Percentiles rank a stretch among this genome's conserved stretches.
These are phyloP conservation scores for Cutaneotrichosporon sp. DNA, from an alignment of 1,284 basidiomycete species.

Conservation along the genomic window DNA sequence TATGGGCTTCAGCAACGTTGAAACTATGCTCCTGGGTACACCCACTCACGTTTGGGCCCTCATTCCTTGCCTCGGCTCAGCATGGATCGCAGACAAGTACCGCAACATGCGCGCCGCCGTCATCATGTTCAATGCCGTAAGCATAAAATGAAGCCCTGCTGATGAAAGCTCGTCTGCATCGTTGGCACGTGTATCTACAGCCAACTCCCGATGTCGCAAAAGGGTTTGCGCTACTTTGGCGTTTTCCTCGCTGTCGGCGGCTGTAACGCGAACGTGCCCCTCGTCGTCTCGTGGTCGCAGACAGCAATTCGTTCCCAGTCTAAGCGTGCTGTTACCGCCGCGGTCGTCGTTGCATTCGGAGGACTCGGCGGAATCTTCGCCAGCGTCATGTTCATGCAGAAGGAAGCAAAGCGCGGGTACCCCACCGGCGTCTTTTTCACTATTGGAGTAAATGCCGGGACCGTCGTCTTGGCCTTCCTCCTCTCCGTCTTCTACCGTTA, in stretches of 20 bases:
- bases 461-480: constrained; percentile 2
- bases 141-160: background rate
- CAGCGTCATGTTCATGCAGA: constrained; percentile 22
- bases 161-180: constrained; percentile 7
- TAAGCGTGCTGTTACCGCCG: constrained; percentile 42
- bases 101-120: constrained; percentile 8
- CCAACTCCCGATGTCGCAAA: constrained; percentile 11
- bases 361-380: constrained; percentile 28
- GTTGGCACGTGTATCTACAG: constrained; percentile 22
- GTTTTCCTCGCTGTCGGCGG: constrained; percentile 44
- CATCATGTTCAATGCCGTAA: constrained; percentile 18
- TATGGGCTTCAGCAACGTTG: constrained; percentile 46
- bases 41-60: constrained; percentile 51
- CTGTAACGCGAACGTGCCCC: constrained; percentile 40
- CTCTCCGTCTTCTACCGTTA: constrained; percentile 16
- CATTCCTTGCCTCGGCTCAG: constrained; percentile 46
- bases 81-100: constrained; percentile 48
- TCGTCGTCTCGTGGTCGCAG: constrained; percentile 46
- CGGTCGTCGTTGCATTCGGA: constrained; percentile 24
- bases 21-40: constrained; percentile 46
- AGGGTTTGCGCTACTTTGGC: constrained; percentile 20
- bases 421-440: constrained; percentile 25
- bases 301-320: constrained; percentile 54
- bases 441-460: constrained; percentile 17
- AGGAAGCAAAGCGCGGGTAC: constrained; percentile 22